phyloP scores from a whole-genome alignment of 2,329 filamentous ascomycete genomes.

The Fusarium zealandicum region DNA sequence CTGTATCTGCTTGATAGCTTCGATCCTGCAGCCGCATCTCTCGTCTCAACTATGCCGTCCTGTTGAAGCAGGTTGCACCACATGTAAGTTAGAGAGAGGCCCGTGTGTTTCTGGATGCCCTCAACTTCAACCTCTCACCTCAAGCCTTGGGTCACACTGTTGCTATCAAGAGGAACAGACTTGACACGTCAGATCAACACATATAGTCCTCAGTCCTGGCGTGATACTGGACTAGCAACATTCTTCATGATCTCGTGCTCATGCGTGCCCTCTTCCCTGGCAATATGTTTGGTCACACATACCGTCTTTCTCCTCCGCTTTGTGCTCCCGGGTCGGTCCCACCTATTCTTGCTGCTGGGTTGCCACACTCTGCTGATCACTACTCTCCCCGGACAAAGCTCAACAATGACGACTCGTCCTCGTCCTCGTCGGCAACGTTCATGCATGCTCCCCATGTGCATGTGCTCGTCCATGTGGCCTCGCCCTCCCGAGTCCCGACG shows the following conservation, averaged over 20 bases:
- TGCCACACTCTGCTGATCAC: slow-evolving; percentile 29
- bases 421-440: slow-evolving; percentile 29
- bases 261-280: slow-evolving; percentile 22
- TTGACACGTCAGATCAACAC: too few species aligned
- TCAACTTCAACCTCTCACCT: too few species aligned
- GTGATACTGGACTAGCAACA: neutral
- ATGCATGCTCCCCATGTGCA: slow-evolving; percentile 39
- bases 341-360: slow-evolving; percentile 3
- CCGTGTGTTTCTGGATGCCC: too few species aligned
- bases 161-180: too few species aligned
- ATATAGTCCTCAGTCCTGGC: neutral
- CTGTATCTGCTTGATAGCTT: slow-evolving; percentile 1
- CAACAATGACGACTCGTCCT: slow-evolving; percentile 21
- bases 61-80: neutral
- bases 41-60: neutral
- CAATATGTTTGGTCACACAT: neutral
- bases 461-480: slow-evolving; percentile 35
- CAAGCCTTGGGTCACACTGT: too few species aligned
- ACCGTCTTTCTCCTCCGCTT: neutral
- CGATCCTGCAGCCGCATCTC: neutral
- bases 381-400: slow-evolving; percentile 10
- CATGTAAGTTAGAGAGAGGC: too few species aligned
- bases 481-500: neutral
- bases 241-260: slow-evolving; percentile 30
- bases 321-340: neutral